These are phyloP conservation scores for Penicillium pulvis DNA, from an alignment of 495 filamentous ascomycete species.

Conservation along the genomic window DNA sequence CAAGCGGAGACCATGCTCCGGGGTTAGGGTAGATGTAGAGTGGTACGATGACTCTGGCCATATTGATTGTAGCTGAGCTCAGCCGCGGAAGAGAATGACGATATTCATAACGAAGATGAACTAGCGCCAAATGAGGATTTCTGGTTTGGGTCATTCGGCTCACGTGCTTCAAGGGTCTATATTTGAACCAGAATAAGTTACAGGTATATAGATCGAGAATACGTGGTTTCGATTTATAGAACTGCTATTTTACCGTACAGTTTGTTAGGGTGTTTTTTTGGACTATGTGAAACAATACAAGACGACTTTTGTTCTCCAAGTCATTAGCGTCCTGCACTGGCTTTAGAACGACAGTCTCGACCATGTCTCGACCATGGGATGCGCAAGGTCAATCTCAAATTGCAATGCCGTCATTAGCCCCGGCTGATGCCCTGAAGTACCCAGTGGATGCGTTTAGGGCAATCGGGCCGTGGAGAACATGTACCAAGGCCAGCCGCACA, in stretches of 20 bases:
- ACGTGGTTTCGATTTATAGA: neutral
- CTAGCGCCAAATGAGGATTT: neutral
- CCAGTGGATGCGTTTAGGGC: slow-evolving; percentile 12
- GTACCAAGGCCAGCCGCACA: slow-evolving; percentile 24
- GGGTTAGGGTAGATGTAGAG: slow-evolving; percentile 58
- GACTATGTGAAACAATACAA: neutral
- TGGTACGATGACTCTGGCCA: slow-evolving; percentile 53
- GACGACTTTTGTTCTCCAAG: neutral
- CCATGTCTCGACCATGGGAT: neutral
- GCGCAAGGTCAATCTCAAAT: neutral
- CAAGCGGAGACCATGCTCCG: slow-evolving; percentile 53
- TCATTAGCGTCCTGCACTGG: neutral
- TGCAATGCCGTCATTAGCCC: slow-evolving; percentile 1
- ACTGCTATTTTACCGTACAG: neutral
- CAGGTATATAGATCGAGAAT: slow-evolving; percentile 7
- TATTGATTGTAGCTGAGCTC: slow-evolving; percentile 22
- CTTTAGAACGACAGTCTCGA: neutral
- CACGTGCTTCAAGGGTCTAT: slow-evolving; percentile 9
- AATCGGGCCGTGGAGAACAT: slow-evolving; percentile 13
- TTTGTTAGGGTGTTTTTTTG: neutral
- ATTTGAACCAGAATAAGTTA: neutral
- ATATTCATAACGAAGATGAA: slow-evolving; percentile 11
- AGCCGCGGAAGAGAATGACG: slow-evolving; percentile 24
- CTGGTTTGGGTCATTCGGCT: neutral
- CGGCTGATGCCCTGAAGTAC: neutral